Evolutionary conservation across 805 yeast genomes (phyloP).

Genomic region (Yamadazyma ubonensis): DNA sequence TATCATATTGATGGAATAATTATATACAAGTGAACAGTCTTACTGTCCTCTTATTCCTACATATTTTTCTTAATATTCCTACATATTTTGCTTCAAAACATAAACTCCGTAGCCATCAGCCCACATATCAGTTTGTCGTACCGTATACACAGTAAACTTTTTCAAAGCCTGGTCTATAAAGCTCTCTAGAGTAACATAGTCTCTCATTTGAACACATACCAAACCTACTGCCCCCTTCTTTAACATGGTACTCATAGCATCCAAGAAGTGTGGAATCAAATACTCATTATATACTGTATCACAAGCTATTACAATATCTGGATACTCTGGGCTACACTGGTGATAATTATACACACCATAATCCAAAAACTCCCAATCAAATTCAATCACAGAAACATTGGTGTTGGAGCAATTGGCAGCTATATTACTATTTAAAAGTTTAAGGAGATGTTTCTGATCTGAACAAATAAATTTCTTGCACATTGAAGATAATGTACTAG

Average conservation of each 20-base stretch:
- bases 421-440: slow-evolving; percentile 49
- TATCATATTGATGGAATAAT: too few relatives aligned
- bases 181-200: slow-evolving; percentile 46
- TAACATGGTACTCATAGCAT: slow-evolving; percentile 39
- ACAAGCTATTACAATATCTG: slow-evolving; percentile 56
- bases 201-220: slow-evolving; percentile 53
- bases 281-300: slow-evolving; percentile 68
- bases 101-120: slow-evolving; percentile 48
- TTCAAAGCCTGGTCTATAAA: slow-evolving; percentile 39
- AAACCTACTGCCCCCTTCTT: slow-evolving; percentile 38
- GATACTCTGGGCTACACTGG: slow-evolving; percentile 16
- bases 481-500: slow-evolving; percentile 34
- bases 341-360: slow-evolving; percentile 28
- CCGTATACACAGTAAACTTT: slow-evolving; percentile 34
- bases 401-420: slow-evolving; percentile 29
- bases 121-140: slow-evolving; percentile 31
- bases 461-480: slow-evolving; percentile 49
- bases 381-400: slow-evolving; percentile 46
- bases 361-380: slow-evolving; percentile 59
- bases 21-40: too few relatives aligned
- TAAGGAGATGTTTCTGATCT: slow-evolving; percentile 57
- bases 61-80: not conserved
- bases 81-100: not conserved
- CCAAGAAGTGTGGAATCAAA: slow-evolving; percentile 49
- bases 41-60: not conserved